Evolutionary conservation across 139 green algal species (phyloP), one percentile per base, ranked within the genome.

Genomic region (Chlamydomonas schloesseri): DNA sequence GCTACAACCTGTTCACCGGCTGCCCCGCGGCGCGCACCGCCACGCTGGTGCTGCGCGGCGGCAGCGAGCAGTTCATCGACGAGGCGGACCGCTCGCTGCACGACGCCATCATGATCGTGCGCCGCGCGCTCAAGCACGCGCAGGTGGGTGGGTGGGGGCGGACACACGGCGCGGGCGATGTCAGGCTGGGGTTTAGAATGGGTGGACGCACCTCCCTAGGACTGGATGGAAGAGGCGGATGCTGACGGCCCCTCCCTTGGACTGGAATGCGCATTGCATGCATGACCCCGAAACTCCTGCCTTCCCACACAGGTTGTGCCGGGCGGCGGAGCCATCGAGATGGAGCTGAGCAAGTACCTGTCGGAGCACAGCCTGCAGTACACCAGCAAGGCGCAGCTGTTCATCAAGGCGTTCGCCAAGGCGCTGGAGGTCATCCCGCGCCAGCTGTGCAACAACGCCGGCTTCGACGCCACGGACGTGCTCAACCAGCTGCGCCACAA

Each of bases 81-180:
- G 97, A 99, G 93, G 97, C 97, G 0, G 96, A 99, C 82, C 93
- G 98, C 74, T 98, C 94, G 23, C 91, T 99, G 76, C 97, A 99
- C 83, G 98, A 99, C 88, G 97, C 98, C 67, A 98, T 99, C 94
- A 98, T 99, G 96, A 99, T 99, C 87, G 98, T 99, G 89, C 90
- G 97, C 62, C 33, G 91, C 28, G 91, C 91, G 33, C 81, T 94
- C n/a, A 94, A 94, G 87, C 91, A 94, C 71, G 89, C 91, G 62
- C 89, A 94, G 82, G 91, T 91, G 55, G 34, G 37, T n/a, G 26
- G 23, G 33, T 14, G 53, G 31, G 24, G 23, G 9, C 46, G 0
- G 73, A 2, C 11, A n/a, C 20, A 2, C 0, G 73, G 50, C 14
- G 14, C 1, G 15, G 47, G 15, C 18, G 29, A 8, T 10, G 24